Percentiles rank a stretch among this genome's conserved stretches.
Conservation (phyloP, 2,329 filamentous ascomycete genomes). For the Trichoderma guizhouense region DNA sequence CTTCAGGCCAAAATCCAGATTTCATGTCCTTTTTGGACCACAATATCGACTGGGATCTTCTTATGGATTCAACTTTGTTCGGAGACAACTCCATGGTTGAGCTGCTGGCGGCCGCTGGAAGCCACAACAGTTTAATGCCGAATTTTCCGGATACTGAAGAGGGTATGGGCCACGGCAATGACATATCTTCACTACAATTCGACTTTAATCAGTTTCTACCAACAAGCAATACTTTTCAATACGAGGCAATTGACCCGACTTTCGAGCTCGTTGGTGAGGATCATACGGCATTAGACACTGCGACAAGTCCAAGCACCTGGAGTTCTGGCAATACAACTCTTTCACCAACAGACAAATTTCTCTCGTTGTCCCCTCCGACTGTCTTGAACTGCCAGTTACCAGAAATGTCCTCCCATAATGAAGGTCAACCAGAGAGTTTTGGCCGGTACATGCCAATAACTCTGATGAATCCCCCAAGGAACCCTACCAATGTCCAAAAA, state of each 20-base stretch:
- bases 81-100: not conserved
- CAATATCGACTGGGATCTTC: not conserved
- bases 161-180: not conserved
- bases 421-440: not conserved
- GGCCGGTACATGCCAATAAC: not conserved
- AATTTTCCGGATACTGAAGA: no score
- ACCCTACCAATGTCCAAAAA: not conserved
- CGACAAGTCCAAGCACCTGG: not conserved
- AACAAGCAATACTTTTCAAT: not conserved
- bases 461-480: not conserved
- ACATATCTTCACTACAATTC: not conserved
- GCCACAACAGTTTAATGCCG: not conserved
- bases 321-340: not conserved
- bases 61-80: not conserved
- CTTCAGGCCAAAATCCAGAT: not conserved
- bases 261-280: not conserved
- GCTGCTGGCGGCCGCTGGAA: not conserved
- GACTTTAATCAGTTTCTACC: not conserved
- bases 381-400: not conserved
- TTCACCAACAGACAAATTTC: not conserved
- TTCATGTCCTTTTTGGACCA: not conserved
- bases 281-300: not conserved
- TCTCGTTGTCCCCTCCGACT: not conserved
- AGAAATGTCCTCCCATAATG: not conserved
- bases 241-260: not conserved